Percentiles rank a stretch among this genome's conserved stretches.
Evolutionary conservation across 768 basidiomycete species (phyloP).

Genomic region (Mycena floridula): DNA sequence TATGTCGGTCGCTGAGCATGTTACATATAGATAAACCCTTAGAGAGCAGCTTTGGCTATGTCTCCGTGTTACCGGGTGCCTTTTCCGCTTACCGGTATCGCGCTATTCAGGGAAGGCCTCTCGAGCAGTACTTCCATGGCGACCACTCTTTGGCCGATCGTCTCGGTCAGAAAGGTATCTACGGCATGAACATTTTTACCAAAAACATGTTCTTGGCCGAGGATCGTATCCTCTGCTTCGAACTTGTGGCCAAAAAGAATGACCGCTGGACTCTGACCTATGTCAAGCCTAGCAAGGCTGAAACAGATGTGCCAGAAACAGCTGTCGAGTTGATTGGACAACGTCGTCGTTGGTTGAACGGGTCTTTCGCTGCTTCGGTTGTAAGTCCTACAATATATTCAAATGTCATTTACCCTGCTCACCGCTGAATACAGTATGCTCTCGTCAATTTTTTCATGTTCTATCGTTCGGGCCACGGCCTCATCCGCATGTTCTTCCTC

Average conservation of each 20-base stretch:
- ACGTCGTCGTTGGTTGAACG: slow-evolving; percentile 94
- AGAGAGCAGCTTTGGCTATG: slow-evolving; percentile 94
- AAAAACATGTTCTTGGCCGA: slow-evolving; percentile 88
- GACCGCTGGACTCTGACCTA: slow-evolving; percentile 85
- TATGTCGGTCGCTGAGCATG: too few relatives aligned
- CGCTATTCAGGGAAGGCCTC: slow-evolving; percentile 84
- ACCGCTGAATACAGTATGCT: slow-evolving; percentile 61
- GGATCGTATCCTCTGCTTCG: slow-evolving; percentile 97
- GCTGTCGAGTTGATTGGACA: slow-evolving; percentile 92
- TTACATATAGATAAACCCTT: slow-evolving; percentile 73
- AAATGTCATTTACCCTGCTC: not conserved
- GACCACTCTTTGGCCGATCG: slow-evolving; percentile 89
- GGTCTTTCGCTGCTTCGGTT: slow-evolving; percentile 89
- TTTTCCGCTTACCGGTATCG: slow-evolving; percentile 96
- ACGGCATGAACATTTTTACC: slow-evolving; percentile 96
- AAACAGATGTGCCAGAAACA: slow-evolving; percentile 94
- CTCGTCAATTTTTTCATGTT: slow-evolving; percentile 90
- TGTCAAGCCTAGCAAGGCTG: slow-evolving; percentile 93
- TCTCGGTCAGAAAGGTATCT: slow-evolving; percentile 87
- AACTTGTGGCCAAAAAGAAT: slow-evolving; percentile 85
- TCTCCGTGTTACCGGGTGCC: slow-evolving; percentile 91
- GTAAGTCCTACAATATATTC: slow-evolving; percentile 35
- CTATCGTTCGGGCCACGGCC: slow-evolving; percentile 81
- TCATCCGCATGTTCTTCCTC: slow-evolving; percentile 94
- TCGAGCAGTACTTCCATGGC: slow-evolving; percentile 83